A percentile compares a stretch with the other conserved stretches of the same genome.
phyloP scores from a whole-genome alignment of 2,329 filamentous ascomycete species.

The Ascocoryne sarcoides region DNA sequence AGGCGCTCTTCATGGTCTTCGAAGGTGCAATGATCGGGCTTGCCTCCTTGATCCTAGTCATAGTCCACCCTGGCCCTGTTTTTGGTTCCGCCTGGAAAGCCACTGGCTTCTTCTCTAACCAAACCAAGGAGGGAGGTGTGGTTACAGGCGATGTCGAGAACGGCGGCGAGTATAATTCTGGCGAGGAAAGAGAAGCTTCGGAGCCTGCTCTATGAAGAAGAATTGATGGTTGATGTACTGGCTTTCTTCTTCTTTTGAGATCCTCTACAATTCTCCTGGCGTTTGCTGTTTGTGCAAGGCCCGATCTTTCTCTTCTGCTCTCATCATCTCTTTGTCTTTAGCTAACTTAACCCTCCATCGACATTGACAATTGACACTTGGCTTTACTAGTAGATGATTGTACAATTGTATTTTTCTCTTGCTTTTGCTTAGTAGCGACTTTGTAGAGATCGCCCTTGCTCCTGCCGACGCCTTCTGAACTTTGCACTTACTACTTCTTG shows the following conservation, averaged over 20 bases:
- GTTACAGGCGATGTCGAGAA: not conserved
- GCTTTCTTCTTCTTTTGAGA: not conserved
- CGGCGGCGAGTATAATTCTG: not conserved
- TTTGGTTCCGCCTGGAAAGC: slow-evolving; percentile 4
- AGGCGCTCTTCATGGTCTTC: slow-evolving; percentile 37
- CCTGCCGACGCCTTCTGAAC: no score
- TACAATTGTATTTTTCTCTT: not conserved
- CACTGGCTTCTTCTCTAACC: not conserved
- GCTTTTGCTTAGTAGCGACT: not conserved
- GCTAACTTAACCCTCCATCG: not conserved
- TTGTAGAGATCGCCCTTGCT: no score
- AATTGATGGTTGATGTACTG: not conserved
- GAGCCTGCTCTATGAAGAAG: not conserved
- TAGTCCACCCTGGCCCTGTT: slow-evolving; percentile 28
- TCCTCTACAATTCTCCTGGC: not conserved
- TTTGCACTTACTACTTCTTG: no score
- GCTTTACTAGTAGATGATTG: not conserved
- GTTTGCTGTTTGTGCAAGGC: not conserved
- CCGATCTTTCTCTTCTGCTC: not conserved
- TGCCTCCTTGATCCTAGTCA: slow-evolving; percentile 25
- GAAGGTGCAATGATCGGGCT: slow-evolving; percentile 34
- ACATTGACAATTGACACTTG: not conserved
- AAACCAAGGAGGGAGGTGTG: not conserved
- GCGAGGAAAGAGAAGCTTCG: not conserved
- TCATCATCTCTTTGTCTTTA: not conserved